Base-by-base conservation (phyloP, 2,329 filamentous ascomycete genomes). In the Apiospora aurea region DNA sequence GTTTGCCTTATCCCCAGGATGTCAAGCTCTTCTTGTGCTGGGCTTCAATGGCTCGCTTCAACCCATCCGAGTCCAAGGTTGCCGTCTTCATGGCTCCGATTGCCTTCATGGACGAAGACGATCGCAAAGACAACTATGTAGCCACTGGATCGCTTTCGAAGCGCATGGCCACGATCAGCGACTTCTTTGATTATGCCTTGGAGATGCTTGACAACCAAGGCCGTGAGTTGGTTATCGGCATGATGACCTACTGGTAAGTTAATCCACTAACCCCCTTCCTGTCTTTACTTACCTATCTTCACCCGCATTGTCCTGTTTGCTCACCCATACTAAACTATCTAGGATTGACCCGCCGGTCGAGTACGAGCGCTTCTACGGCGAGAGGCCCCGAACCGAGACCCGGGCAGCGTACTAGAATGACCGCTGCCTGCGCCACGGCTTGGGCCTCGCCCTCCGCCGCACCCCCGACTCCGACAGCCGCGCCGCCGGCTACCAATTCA, bases 211-310 rank as follows among this genome's bases (percentile, higher is more conserved):
- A 53, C 16, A 46, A 69, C 2, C 26, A 69, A 13, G 66, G 66
- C 34, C 61, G 47, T 7, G 44, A 49, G 3, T 14, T 53, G 16
- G 70, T 69, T 6, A 43, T 61, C 24, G 70, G 70, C 14, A 57
- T 71, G 26, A 46, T 71, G 11, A 69, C 64, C 4, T 71, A 61
- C 29, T 71, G 70, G 70, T 53, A 29, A 38, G n/a, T 43, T n/a
- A 1, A 29, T 2, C 10, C 44, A 24, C 3, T 38, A 5, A 5
- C 16, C 5, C 4, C 10, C 26, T 6, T 6, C 16, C 14, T 34
- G 7, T 10, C 51, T 8, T 14, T 8, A 5, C 13, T 14, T 8
- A 6, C 8, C 11, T 34, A 34, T 5, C n/a, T n/a, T n/a, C n/a
- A n/a, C n/a, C n/a, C n/a, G n/a, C n/a, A n/a, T n/a, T n/a, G n/a